A percentile compares a stretch with the other conserved stretches of the same genome.
Conservation (phyloP, 495 filamentous ascomycete species). For the Pyronema domesticum region DNA sequence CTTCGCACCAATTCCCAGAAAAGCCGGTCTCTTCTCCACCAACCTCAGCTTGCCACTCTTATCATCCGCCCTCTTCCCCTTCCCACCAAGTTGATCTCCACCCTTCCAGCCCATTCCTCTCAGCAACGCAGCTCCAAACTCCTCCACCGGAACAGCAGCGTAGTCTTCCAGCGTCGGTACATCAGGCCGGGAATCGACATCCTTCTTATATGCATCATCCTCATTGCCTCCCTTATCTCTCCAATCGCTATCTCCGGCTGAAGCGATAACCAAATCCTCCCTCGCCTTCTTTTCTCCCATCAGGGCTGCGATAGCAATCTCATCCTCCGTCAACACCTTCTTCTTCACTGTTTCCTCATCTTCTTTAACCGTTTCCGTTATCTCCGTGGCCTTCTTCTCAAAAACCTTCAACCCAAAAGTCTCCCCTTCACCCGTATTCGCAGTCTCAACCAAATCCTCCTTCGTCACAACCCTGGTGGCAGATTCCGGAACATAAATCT, state of each 20-base stretch:
- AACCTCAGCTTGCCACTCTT: slow-evolving; percentile 32
- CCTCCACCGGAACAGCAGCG: slow-evolving; percentile 71
- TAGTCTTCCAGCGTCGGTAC: slow-evolving; percentile 68
- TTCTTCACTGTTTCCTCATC: slow-evolving; percentile 4
- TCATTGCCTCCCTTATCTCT: slow-evolving; percentile 33
- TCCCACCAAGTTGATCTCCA: slow-evolving; percentile 49
- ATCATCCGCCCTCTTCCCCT: slow-evolving; percentile 28
- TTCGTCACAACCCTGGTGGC: slow-evolving; percentile 1
- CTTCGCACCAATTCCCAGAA: slow-evolving; percentile 74
- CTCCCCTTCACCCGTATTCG: slow-evolving; percentile 31
- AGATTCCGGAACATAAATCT: slow-evolving; percentile 18
- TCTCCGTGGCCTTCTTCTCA: slow-evolving; percentile 29
- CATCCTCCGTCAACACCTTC: slow-evolving; percentile 41
- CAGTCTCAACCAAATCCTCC: slow-evolving; percentile 21
- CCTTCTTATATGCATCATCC: slow-evolving; percentile 47
- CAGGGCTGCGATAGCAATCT: slow-evolving; percentile 65
- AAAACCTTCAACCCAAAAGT: slow-evolving; percentile 34
- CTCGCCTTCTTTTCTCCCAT: slow-evolving; percentile 34
- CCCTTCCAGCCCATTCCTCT: slow-evolving; percentile 91
- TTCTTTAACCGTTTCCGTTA: slow-evolving; percentile 6
- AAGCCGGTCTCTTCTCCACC: slow-evolving; percentile 50
- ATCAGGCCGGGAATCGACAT: slow-evolving; percentile 55
- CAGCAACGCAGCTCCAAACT: slow-evolving; percentile 77
- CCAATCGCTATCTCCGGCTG: slow-evolving; percentile 23
- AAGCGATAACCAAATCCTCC: slow-evolving; percentile 40